phyloP scores from a whole-genome alignment of 2,329 filamentous ascomycete species.

The Colletotrichum sp. region DNA sequence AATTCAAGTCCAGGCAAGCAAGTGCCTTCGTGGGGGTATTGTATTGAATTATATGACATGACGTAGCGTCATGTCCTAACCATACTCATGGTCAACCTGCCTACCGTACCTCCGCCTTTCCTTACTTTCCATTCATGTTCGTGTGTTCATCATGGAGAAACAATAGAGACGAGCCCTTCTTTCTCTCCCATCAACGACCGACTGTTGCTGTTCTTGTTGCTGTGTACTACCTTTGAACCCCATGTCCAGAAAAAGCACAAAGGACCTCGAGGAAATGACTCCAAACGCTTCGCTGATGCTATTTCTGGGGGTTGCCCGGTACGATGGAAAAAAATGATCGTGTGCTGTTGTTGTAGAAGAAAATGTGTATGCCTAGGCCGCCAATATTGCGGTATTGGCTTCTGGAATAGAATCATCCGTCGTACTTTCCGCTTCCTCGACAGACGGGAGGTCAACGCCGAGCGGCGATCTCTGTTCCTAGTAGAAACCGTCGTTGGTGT shows the following conservation, averaged over 20 bases:
- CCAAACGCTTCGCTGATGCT: conserved; percentile 25
- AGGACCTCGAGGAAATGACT: conserved; percentile 18
- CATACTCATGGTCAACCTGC: not conserved
- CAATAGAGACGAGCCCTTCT: not conserved
- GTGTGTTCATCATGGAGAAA: not conserved
- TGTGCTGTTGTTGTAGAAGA: not conserved
- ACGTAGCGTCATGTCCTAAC: not conserved
- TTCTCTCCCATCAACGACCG: not conserved
- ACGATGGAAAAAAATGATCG: not conserved
- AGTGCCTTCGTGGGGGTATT: not conserved
- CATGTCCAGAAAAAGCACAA: conserved; percentile 5
- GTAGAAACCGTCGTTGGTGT: conserved; percentile 23
- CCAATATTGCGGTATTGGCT: not conserved
- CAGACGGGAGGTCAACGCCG: not conserved
- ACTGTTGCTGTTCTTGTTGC: not conserved
- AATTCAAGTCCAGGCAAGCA: not conserved
- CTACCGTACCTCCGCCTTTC: not conserved
- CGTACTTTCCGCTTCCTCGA: not conserved
- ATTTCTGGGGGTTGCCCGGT: conserved; percentile 21
- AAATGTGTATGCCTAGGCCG: not conserved
- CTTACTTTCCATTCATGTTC: not conserved
- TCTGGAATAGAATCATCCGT: not conserved
- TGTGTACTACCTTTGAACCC: not conserved
- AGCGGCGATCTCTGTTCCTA: conserved; percentile 9
- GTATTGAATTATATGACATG: conserved; percentile 13